These are phyloP conservation scores for Mrakia blollopis DNA, from an alignment of 768 basidiomycete genomes.

Conservation along the genomic window DNA sequence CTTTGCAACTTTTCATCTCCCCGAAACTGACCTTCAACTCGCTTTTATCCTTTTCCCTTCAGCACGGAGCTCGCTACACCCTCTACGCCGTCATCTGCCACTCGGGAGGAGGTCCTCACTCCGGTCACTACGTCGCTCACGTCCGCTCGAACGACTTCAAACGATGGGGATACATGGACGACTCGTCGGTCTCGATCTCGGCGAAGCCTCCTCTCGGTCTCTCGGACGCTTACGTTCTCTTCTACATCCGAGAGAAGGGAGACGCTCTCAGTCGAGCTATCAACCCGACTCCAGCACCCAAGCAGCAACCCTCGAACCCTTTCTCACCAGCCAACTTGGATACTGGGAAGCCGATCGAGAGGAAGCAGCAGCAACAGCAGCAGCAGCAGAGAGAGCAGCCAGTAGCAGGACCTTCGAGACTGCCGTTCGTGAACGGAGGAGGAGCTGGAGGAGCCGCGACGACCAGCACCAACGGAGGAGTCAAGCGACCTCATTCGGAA, in stretches of 20 bases:
- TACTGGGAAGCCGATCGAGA: neutral
- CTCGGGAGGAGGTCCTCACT: conserved; percentile 85
- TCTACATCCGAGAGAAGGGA: conserved; percentile 79
- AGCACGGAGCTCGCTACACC: conserved; percentile 66
- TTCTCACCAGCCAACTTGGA: neutral
- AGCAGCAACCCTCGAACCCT: neutral
- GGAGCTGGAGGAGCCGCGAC: neutral
- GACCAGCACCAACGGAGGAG: neutral
- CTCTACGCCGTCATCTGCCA: conserved; percentile 91
- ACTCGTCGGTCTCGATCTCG: conserved; percentile 61
- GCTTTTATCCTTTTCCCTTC: neutral
- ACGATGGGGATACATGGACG: conserved; percentile 90
- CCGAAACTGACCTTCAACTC: neutral
- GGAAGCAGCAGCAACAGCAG: neutral
- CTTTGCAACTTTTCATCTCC: neutral
- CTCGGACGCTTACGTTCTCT: conserved; percentile 86
- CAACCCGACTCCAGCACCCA: neutral
- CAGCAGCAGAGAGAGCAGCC: conserved; percentile 3
- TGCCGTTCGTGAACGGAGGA: conserved; percentile 11
- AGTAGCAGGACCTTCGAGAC: neutral
- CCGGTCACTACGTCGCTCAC: conserved; percentile 89
- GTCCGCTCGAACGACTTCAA: conserved; percentile 61
- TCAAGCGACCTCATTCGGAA: neutral
- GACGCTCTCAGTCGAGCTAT: conserved; percentile 65
- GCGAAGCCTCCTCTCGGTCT: conserved; percentile 53